Evolutionary conservation across 495 filamentous ascomycete genomes (phyloP).

Genomic region (Pyrenula aspistea): DNA sequence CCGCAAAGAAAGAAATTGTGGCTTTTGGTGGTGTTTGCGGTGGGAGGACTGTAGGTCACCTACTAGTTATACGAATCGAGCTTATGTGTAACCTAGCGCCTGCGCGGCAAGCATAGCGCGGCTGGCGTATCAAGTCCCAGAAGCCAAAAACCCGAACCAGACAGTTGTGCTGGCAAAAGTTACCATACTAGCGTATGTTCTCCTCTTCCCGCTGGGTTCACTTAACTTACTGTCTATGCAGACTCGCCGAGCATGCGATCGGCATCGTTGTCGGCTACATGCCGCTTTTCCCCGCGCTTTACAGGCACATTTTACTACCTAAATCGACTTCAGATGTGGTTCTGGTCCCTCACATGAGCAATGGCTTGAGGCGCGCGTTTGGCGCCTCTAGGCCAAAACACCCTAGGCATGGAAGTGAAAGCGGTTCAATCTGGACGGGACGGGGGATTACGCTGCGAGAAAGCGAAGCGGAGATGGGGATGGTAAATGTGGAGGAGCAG

Average conservation of each 20-base stretch:
- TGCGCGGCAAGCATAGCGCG: conserved; percentile 9
- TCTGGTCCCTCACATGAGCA: too few relatives aligned
- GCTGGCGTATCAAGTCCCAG: conserved; percentile 6
- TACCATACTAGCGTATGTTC: conserved; percentile 1
- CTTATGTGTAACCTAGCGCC: conserved; percentile 4
- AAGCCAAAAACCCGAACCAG: conserved; percentile 6
- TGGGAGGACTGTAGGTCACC: conserved; percentile 36
- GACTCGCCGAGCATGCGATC: conserved; percentile 12
- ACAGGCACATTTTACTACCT: conserved; percentile 9
- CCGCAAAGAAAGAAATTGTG: conserved; percentile 33
- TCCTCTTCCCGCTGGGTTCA: neutral
- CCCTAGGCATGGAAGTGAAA: too few relatives aligned
- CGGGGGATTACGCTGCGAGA: too few relatives aligned
- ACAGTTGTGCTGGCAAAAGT: conserved; percentile 8
- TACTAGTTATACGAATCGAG: neutral
- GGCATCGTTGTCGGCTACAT: conserved; percentile 12
- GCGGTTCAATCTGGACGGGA: too few relatives aligned
- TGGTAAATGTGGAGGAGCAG: too few relatives aligned
- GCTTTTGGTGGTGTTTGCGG: conserved; percentile 33
- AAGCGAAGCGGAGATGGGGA: too few relatives aligned
- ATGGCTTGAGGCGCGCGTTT: too few relatives aligned
- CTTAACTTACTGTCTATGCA: conserved; percentile 1
- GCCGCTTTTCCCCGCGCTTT: conserved; percentile 12
- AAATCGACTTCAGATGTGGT: too few relatives aligned
- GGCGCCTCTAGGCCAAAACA: too few relatives aligned